A percentile compares a stretch with the other conserved stretches of the same genome.
Evolutionary conservation across 257 asterid species (phyloP).

Genomic region (Striga asiatica): DNA sequence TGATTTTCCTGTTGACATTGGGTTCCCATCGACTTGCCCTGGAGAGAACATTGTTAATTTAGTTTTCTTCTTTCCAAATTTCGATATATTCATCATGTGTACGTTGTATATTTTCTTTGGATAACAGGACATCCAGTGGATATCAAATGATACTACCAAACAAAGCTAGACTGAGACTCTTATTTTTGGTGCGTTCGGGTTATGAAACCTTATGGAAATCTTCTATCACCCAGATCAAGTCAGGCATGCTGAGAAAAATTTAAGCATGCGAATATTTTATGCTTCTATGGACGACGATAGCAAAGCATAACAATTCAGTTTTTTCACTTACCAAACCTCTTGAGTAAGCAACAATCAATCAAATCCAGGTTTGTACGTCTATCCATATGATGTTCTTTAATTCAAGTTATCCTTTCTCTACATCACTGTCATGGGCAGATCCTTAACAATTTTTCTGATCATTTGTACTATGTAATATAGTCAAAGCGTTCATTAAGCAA

Average conservation of each 20-base stretch:
- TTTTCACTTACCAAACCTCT: no score
- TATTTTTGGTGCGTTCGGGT: not conserved
- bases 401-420: not conserved
- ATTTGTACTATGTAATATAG: not conserved
- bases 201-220: slow-evolving; percentile 9
- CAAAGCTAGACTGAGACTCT: slow-evolving; percentile 15
- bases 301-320: slow-evolving; percentile 2
- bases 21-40: not conserved
- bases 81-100: not conserved
- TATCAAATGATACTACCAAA: slow-evolving; percentile 16
- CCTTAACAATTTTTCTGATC: not conserved
- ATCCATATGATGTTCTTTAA: not conserved
- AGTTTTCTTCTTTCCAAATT: not conserved
- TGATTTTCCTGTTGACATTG: not conserved
- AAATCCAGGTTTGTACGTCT: slow-evolving; percentile 16
- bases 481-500: not conserved
- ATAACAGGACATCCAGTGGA: slow-evolving; percentile 36
- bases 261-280: not conserved
- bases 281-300: slow-evolving; percentile 2
- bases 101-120: not conserved
- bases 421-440: not conserved
- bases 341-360: slow-evolving; percentile 1
- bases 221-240: slow-evolving; percentile 14
- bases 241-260: not conserved
- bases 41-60: not conserved